Conservation (phyloP, 176 grass and related monocot genomes). For the Guadua angustifolia region DNA sequence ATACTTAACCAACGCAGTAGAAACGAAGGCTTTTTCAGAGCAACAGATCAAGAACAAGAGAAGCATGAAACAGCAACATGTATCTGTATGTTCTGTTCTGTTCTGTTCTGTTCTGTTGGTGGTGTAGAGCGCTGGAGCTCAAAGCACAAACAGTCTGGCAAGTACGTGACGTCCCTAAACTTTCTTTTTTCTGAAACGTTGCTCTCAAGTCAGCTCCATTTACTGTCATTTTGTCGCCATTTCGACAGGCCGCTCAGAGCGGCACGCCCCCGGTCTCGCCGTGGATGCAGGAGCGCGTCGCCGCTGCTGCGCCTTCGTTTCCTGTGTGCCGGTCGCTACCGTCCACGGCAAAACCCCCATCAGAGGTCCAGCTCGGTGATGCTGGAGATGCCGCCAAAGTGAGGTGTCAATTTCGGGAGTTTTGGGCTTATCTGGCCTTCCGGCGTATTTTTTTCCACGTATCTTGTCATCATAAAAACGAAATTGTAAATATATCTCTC, state of each 20-base stretch:
- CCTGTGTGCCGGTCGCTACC: not conserved
- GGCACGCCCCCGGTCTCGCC: not conserved
- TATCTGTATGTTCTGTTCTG: not conserved
- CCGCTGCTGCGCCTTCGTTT: not conserved
- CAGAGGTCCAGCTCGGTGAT: too few relatives aligned
- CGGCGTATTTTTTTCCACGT: too few relatives aligned
- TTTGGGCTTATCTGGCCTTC: too few relatives aligned
- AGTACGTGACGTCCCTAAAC: not conserved
- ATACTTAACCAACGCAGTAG: not conserved
- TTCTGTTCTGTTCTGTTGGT: too few relatives aligned
- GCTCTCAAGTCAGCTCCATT: not conserved
- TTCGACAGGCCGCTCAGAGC: not conserved
- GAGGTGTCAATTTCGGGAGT: conserved; percentile 37
- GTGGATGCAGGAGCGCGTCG: conserved; percentile 6
- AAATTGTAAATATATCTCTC: too few relatives aligned
- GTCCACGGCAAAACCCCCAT: not conserved
- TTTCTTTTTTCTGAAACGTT: not conserved
- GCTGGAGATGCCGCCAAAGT: not conserved
- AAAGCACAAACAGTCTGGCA: not conserved
- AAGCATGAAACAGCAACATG: not conserved
- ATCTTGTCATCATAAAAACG: too few relatives aligned
- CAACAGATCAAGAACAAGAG: not conserved
- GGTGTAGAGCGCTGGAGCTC: not conserved
- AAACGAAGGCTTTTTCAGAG: not conserved
- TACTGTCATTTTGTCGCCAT: not conserved